These are phyloP conservation scores for Tritrichomonas foetus DNA, from an alignment of 208 protist genomes.

Conservation along the genomic window DNA sequence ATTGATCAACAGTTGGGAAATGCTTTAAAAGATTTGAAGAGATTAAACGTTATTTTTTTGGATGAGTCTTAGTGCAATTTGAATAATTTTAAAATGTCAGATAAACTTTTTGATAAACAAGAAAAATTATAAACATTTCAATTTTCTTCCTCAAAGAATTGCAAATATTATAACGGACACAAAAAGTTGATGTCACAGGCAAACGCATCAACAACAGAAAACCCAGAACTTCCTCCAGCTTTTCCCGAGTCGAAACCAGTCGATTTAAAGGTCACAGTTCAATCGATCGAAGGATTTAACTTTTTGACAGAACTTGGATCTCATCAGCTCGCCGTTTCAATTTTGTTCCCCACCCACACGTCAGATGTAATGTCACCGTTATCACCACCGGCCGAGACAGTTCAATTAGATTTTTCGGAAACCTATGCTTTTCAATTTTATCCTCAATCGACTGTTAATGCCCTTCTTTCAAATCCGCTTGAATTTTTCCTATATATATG, in stretches of 20 bases:
- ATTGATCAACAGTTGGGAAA: too few relatives aligned
- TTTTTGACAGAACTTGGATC: not conserved
- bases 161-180: too few relatives aligned
- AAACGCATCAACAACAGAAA: constrained; percentile 17
- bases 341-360: not conserved
- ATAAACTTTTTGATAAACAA: too few relatives aligned
- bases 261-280: constrained; percentile 4
- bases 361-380: not conserved
- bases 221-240: not conserved
- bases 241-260: not conserved
- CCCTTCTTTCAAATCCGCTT: not conserved
- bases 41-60: too few relatives aligned
- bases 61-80: too few relatives aligned
- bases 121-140: too few relatives aligned
- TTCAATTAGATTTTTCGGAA: constrained; percentile 16
- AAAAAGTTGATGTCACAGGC: too few relatives aligned
- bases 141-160: too few relatives aligned
- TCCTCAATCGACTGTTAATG: constrained; percentile 4
- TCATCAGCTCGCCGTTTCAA: constrained; percentile 22
- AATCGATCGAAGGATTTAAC: not conserved
- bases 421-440: constrained; percentile 1
- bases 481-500: constrained; percentile 34
- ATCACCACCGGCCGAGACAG: not conserved
- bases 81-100: too few relatives aligned
- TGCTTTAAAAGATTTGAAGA: too few relatives aligned